phyloP scores from a whole-genome alignment of 2,329 filamentous ascomycete species.

The Neodidymelliopsis sp. region DNA sequence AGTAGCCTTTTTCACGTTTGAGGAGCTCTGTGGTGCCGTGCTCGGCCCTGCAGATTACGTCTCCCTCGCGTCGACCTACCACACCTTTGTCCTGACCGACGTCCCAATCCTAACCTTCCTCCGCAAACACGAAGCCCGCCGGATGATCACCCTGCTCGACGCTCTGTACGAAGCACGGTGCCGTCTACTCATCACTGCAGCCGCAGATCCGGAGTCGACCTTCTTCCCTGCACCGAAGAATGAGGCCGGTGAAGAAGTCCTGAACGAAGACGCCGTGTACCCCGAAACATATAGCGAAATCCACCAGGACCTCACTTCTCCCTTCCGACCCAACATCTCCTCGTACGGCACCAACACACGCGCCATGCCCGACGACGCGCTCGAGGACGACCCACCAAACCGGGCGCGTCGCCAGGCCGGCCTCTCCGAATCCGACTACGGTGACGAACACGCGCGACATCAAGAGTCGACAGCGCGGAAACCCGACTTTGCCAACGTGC shows the following conservation, averaged over 20 bases:
- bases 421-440: slow-evolving; percentile 1
- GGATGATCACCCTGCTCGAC: slow-evolving; percentile 82
- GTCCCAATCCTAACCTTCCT: slow-evolving; percentile 71
- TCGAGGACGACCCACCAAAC: slow-evolving; percentile 61
- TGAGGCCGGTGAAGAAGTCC: slow-evolving; percentile 9
- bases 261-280: slow-evolving; percentile 62
- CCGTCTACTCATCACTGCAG: slow-evolving; percentile 74
- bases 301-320: slow-evolving; percentile 78
- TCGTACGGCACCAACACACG: slow-evolving; percentile 59
- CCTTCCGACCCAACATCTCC: slow-evolving; percentile 81
- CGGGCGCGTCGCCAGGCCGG: slow-evolving; percentile 36
- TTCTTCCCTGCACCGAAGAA: slow-evolving; percentile 69
- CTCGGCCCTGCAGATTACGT: slow-evolving; percentile 86
- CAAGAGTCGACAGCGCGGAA: neutral
- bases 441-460: slow-evolving; percentile 7
- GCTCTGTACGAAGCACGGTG: slow-evolving; percentile 80
- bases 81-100: slow-evolving; percentile 76
- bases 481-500: slow-evolving; percentile 71
- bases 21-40: slow-evolving; percentile 67
- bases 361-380: slow-evolving; percentile 53
- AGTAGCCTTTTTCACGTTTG: slow-evolving; percentile 71
- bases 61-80: slow-evolving; percentile 78
- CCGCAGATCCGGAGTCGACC: slow-evolving; percentile 72
- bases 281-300: slow-evolving; percentile 75
- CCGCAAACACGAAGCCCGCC: slow-evolving; percentile 81